Conservation (phyloP, 2,329 filamentous ascomycete species). For the Epichloe sp. region DNA sequence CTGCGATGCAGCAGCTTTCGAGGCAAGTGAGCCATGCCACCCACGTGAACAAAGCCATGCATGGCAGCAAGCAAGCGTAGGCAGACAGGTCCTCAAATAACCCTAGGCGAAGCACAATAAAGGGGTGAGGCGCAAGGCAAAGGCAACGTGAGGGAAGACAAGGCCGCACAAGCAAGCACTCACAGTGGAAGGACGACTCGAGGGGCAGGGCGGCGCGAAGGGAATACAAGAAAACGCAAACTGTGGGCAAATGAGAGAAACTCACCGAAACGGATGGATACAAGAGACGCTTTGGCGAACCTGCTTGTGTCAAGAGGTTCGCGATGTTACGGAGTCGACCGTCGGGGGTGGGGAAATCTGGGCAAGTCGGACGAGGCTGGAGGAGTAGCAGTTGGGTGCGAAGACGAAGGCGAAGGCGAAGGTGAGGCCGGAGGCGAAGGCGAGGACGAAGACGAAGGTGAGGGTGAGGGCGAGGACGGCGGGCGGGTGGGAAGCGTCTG, state of each 20-base stretch:
- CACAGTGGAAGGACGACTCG: slow-evolving; percentile 4
- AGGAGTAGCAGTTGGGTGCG: slow-evolving; percentile 1
- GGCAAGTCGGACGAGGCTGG: slow-evolving; percentile 1
- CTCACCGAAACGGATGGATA: slow-evolving; percentile 2
- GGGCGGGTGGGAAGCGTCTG: neutral
- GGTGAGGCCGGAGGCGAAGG: neutral
- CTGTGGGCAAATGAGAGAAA: neutral
- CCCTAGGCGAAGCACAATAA: neutral
- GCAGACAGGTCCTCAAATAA: slow-evolving; percentile 1
- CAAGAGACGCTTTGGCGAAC: neutral
- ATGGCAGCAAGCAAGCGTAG: slow-evolving; percentile 1
- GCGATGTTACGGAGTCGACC: neutral
- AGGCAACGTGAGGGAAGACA: slow-evolving; percentile 3
- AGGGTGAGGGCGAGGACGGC: neutral
- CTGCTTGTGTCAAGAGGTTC: neutral
- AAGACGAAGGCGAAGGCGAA: neutral
- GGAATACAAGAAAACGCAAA: slow-evolving; percentile 3
- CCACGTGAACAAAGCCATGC: slow-evolving; percentile 1
- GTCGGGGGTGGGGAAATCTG: slow-evolving; percentile 1
- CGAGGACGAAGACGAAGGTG: neutral
- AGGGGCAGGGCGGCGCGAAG: slow-evolving; percentile 1
- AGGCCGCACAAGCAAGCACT: slow-evolving; percentile 5
- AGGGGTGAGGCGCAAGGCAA: neutral
- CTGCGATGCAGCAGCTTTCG: slow-evolving; percentile 4
- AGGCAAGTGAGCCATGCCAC: slow-evolving; percentile 2